Base-by-base conservation (phyloP, 345 rosid species). In the Euphorbia pulcherrima region DNA sequence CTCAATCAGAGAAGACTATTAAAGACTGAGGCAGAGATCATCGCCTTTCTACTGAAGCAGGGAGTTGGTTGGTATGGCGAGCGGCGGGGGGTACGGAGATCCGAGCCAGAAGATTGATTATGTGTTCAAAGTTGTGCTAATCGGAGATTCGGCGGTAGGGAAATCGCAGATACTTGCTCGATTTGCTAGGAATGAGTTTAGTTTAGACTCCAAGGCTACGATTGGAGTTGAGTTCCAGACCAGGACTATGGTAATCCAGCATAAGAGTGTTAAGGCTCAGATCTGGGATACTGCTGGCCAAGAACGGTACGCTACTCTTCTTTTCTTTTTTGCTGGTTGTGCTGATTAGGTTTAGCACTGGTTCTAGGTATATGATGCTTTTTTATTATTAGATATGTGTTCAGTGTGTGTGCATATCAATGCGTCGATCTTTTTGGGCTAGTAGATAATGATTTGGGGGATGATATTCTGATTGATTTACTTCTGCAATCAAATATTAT, bases 121-220 rank as follows among this genome's bases (percentile, higher is more conserved):
- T 30, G 85, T 81, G 14, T 81, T 81, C 73, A 81, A 81, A 71
- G 79, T 76, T 74, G 85, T 81, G 73, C 62, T 78, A 64, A 81
- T 81, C 5, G 85, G 85, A 21, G 82, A 78, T 66, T 78, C 81
- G 0, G 78, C 81, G 18, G 81, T 74, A 8, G 81, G 81, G 33
- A 78, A 78, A 48, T 81, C 84, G 8, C 84, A 81, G 68, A 79
- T 81, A 68, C 81, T 81, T 4, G 76, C 82, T 24, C 78, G 84
- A 55, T 81, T 78, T 52, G 72, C 82, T 1, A 63, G 84, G 62
- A 73, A 81, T 62, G 84, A 81, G 77, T 81, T 81, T 70, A 78
- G 68, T 21, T 65, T 78, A 52, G 84, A 81, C 65, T 81, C 84
- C 10, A 81, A 81, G 68, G 84, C 84, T 30, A 81, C 84, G 5